Conservation (phyloP, 2,329 filamentous ascomycete genomes). For the Aspergillus sergii region DNA sequence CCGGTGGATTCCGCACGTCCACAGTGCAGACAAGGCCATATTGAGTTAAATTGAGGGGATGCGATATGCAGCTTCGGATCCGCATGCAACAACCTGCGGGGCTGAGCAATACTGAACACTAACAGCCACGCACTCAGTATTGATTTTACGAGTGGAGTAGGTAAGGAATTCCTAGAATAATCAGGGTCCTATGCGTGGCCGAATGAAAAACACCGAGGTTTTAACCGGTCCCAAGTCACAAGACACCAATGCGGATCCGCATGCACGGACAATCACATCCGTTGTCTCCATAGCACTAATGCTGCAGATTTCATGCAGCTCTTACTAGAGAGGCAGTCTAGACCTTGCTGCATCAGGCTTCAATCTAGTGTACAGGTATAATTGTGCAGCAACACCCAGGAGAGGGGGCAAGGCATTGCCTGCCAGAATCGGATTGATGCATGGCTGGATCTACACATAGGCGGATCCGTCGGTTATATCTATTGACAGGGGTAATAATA, state of each 20-base stretch:
- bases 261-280: background rate
- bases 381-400: background rate
- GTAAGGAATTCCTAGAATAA: no score
- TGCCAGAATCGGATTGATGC: background rate
- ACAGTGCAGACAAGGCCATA: background rate
- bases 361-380: background rate
- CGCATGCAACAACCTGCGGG: background rate
- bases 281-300: background rate
- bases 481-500: background rate
- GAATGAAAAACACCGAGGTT: no score
- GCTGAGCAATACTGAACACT: no score
- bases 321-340: background rate
- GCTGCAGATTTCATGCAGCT: background rate
- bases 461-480: background rate
- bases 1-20: background rate
- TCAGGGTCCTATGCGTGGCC: no score
- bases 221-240: background rate
- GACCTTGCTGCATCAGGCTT: background rate
- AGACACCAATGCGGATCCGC: background rate
- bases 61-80: background rate
- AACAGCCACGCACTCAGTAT: no score
- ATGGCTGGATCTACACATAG: background rate
- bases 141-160: no score
- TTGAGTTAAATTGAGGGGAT: background rate
- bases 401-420: background rate